phyloP scores from a whole-genome alignment of 2,329 filamentous ascomycete species.

The Diaporthe helianthi region DNA sequence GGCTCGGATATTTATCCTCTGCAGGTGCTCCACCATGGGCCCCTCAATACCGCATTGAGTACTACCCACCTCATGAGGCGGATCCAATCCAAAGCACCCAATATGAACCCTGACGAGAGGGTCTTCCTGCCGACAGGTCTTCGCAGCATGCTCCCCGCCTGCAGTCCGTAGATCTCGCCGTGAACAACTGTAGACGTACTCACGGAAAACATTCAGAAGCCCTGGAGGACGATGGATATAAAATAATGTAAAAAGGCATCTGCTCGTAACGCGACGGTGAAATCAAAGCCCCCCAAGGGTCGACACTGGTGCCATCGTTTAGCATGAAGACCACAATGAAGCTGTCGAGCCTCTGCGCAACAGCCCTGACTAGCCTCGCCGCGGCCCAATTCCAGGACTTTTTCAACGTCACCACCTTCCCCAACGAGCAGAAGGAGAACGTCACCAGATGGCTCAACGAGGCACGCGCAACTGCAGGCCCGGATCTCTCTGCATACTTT shows the following conservation, averaged over 20 bases:
- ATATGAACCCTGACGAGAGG: neutral
- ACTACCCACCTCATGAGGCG: neutral
- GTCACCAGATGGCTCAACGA: constrained; percentile 7
- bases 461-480: neutral
- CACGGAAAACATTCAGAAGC: too few species aligned
- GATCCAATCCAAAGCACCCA: neutral
- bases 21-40: neutral
- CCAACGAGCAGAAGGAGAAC: constrained; percentile 15
- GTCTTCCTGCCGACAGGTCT: neutral
- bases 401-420: constrained; percentile 1
- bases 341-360: neutral
- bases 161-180: neutral
- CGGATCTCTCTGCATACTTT: neutral
- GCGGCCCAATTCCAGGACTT: constrained; percentile 13
- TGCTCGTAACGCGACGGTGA: neutral
- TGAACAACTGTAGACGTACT: too few species aligned
- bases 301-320: neutral
- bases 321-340: neutral
- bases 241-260: neutral
- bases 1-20: constrained; percentile 2
- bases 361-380: neutral
- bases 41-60: neutral
- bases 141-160: neutral
- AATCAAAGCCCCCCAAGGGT: fast-evolving
- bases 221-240: too few species aligned